Evolutionary conservation across 768 basidiomycete species (phyloP).

Genomic region (Psilocybe subaeruginosa): DNA sequence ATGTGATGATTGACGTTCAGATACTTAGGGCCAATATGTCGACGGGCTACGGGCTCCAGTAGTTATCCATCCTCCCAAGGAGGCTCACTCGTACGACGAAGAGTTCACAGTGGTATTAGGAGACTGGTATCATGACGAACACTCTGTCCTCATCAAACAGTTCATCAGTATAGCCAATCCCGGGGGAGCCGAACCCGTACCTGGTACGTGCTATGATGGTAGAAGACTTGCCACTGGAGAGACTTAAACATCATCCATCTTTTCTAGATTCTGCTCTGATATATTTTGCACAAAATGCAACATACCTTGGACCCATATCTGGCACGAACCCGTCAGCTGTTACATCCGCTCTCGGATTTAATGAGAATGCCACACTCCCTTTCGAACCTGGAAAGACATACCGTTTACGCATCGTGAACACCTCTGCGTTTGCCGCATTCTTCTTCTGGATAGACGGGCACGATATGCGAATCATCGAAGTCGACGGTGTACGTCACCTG

Average conservation of each 20-base stretch:
- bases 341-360: slow-evolving; percentile 73
- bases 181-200: slow-evolving; percentile 85
- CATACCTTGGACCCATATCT: slow-evolving; percentile 66
- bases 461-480: slow-evolving; percentile 83
- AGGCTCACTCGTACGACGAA: slow-evolving; percentile 80
- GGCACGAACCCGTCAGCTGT: slow-evolving; percentile 53
- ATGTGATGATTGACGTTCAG: slow-evolving; percentile 1
- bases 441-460: slow-evolving; percentile 92
- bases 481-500: slow-evolving; percentile 65
- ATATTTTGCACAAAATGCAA: slow-evolving; percentile 78
- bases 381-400: slow-evolving; percentile 92
- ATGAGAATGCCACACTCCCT: slow-evolving; percentile 82
- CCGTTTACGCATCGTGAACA: slow-evolving; percentile 86
- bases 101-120: slow-evolving; percentile 86
- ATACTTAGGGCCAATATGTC: slow-evolving; percentile 77
- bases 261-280: slow-evolving; percentile 72
- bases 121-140: slow-evolving; percentile 93
- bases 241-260: neutral
- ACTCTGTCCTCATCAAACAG: slow-evolving; percentile 57
- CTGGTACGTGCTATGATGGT: slow-evolving; percentile 47
- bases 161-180: slow-evolving; percentile 81
- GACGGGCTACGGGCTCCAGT: slow-evolving; percentile 92
- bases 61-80: slow-evolving; percentile 69
- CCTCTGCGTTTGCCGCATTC: slow-evolving; percentile 71
- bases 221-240: neutral